Evolutionary conservation across 1,139 yeast genomes (phyloP).

Genomic region (Lodderomyces pseudojiufengensis): DNA sequence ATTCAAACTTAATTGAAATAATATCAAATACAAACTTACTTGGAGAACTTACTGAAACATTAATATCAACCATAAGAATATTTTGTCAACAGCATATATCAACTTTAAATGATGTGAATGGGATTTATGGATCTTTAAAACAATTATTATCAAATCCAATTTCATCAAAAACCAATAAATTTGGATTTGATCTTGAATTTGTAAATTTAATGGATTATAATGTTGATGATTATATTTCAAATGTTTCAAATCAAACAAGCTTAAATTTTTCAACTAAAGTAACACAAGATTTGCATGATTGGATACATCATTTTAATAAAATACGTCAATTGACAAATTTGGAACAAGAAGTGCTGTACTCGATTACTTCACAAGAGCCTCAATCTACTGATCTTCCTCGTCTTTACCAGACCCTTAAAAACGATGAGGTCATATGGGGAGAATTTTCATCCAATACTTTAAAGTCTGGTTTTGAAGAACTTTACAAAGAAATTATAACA

Average conservation of each 20-base stretch:
- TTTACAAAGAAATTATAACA: conserved; percentile 10
- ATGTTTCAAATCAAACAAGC: conserved; percentile 6
- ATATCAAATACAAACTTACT: conserved; percentile 6
- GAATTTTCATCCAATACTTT: conserved; percentile 13
- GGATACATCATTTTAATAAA: conserved; percentile 23
- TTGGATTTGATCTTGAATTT: conserved; percentile 13
- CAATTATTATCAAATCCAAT: neutral
- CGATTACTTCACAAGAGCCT: too few relatives aligned
- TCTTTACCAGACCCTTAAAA: conserved; percentile 5
- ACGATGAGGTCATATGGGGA: conserved; percentile 14
- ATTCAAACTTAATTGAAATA: too few relatives aligned
- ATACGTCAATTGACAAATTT: conserved; percentile 6
- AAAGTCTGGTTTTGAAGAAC: conserved; percentile 11
- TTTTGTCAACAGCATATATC: conserved; percentile 7
- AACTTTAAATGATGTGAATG: conserved; percentile 7
- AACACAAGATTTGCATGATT: conserved; percentile 7
- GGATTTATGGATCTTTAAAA: conserved; percentile 4
- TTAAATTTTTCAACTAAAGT: too few relatives aligned
- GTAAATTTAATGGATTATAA: conserved; percentile 25
- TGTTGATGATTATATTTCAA: conserved; percentile 22
- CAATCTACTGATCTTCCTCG: conserved; percentile 11
- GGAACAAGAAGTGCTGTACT: neutral
- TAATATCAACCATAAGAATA: conserved; percentile 6
- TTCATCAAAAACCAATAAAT: neutral
- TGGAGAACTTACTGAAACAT: conserved; percentile 2